These are phyloP conservation scores for Aureobasidium zeae DNA, from an alignment of 2,329 filamentous ascomycete species.

Conservation along the genomic window DNA sequence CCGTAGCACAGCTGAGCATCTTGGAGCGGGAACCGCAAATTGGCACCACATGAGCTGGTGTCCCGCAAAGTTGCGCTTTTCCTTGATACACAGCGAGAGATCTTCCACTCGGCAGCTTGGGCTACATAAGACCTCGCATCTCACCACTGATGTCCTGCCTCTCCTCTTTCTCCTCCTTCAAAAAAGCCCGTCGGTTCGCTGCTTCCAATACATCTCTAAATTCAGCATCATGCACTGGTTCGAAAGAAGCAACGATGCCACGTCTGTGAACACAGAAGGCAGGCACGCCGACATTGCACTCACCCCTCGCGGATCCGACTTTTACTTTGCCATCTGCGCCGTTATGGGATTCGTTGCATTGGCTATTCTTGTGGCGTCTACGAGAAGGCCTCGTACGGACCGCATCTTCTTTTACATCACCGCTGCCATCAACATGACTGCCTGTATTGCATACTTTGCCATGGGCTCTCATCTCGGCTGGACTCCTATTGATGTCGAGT, in stretches of 20 bases:
- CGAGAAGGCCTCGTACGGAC: slow-evolving; percentile 41
- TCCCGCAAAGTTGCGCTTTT: too few species aligned
- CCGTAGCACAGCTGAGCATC: too few species aligned
- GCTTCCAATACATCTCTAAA: too few species aligned
- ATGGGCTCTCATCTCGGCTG: slow-evolving; percentile 55
- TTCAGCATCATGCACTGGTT: not conserved
- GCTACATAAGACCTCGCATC: too few species aligned
- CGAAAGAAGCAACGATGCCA: slow-evolving; percentile 8
- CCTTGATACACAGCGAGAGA: too few species aligned
- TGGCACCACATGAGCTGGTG: too few species aligned
- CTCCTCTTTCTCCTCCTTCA: too few species aligned
- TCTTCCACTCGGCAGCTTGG: too few species aligned
- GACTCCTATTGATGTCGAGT: slow-evolving; percentile 52
- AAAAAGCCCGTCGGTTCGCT: too few species aligned
- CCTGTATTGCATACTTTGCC: slow-evolving; percentile 51
- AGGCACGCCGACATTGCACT: slow-evolving; percentile 45
- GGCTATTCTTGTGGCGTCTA: slow-evolving; percentile 39
- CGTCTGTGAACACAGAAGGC: slow-evolving; percentile 31
- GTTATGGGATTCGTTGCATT: slow-evolving; percentile 46
- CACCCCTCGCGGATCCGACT: slow-evolving; percentile 51
- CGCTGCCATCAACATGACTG: slow-evolving; percentile 44
- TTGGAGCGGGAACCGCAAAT: too few species aligned
- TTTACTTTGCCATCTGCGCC: slow-evolving; percentile 50
- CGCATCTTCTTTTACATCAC: slow-evolving; percentile 53
- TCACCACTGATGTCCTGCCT: too few species aligned